A percentile compares a stretch with the other conserved stretches of the same genome.
These are phyloP conservation scores for Pyrenophora graminea DNA, from an alignment of 2,329 filamentous ascomycete genomes.

Conservation along the genomic window DNA sequence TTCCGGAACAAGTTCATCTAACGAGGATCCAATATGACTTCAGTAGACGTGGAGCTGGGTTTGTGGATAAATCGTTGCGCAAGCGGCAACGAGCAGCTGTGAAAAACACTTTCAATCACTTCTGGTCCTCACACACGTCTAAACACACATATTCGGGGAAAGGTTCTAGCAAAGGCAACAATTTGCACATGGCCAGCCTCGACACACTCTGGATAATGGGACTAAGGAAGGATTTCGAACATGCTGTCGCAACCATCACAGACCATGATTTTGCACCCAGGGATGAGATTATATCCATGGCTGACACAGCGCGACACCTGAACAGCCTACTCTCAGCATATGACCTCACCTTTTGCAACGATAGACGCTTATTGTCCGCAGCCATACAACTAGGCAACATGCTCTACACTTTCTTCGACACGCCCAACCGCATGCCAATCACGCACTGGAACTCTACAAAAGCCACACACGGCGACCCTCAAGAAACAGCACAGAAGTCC, in stretches of 20 bases:
- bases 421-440: conserved; percentile 65
- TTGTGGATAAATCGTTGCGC: conserved; percentile 54
- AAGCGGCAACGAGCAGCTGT: conserved; percentile 67
- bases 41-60: not conserved
- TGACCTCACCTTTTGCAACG: not conserved
- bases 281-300: not conserved
- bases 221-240: not conserved
- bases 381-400: conserved; percentile 65
- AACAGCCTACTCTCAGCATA: not conserved
- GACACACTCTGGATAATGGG: conserved; percentile 4
- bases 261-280: not conserved
- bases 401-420: conserved; percentile 68
- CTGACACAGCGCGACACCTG: not conserved
- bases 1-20: not conserved
- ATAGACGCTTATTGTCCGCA: conserved; percentile 58
- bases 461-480: conserved; percentile 27
- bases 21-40: conserved; percentile 1
- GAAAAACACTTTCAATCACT: conserved; percentile 71
- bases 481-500: conserved; percentile 41
- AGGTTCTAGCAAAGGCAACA: not conserved
- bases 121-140: conserved; percentile 72
- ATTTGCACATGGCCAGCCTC: not conserved
- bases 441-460: conserved; percentile 33
- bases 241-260: not conserved
- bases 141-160: not conserved